phyloP scores from a whole-genome alignment of 495 filamentous ascomycete species.

The Pseudotulostoma volvatum region DNA sequence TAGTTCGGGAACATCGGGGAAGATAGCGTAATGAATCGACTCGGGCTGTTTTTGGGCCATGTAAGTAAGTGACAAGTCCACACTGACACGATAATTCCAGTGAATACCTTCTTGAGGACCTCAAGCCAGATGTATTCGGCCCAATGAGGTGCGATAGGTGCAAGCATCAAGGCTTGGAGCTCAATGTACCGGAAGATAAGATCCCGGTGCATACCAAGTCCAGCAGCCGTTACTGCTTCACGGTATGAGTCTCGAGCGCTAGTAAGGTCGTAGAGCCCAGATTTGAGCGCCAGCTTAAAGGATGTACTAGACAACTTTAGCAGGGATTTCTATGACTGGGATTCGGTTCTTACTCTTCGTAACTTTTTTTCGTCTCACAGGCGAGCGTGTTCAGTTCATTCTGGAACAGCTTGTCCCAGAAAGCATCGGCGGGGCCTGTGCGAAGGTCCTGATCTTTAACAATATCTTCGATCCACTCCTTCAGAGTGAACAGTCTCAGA shows the following conservation, averaged over 20 bases:
- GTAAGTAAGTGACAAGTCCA: constrained; percentile 9
- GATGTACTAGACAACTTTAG: constrained; percentile 38
- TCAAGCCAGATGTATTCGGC: constrained; percentile 87
- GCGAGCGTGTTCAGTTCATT: constrained; percentile 87
- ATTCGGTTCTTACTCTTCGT: constrained; percentile 39
- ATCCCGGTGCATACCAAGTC: constrained; percentile 69
- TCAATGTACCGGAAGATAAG: constrained; percentile 62
- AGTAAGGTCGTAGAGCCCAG: constrained; percentile 76
- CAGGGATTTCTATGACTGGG: not conserved
- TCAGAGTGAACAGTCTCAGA: constrained; percentile 66
- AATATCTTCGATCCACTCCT: constrained; percentile 84
- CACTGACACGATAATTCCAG: too few species aligned
- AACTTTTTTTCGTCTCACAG: constrained; percentile 55
- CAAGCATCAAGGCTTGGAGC: constrained; percentile 68
- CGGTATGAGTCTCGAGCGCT: constrained; percentile 81
- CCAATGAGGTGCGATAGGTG: constrained; percentile 82
- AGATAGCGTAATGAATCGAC: constrained; percentile 66
- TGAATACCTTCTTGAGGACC: constrained; percentile 52
- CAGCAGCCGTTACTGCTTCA: constrained; percentile 54
- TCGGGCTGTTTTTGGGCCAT: constrained; percentile 17
- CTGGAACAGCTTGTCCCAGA: constrained; percentile 80
- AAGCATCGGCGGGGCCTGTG: constrained; percentile 51
- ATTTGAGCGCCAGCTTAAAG: constrained; percentile 87
- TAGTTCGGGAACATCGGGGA: constrained; percentile 51
- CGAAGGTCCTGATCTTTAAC: constrained; percentile 56